These are phyloP conservation scores for Bombardia bombarda DNA, from an alignment of 495 filamentous ascomycete species.

Conservation along the genomic window DNA sequence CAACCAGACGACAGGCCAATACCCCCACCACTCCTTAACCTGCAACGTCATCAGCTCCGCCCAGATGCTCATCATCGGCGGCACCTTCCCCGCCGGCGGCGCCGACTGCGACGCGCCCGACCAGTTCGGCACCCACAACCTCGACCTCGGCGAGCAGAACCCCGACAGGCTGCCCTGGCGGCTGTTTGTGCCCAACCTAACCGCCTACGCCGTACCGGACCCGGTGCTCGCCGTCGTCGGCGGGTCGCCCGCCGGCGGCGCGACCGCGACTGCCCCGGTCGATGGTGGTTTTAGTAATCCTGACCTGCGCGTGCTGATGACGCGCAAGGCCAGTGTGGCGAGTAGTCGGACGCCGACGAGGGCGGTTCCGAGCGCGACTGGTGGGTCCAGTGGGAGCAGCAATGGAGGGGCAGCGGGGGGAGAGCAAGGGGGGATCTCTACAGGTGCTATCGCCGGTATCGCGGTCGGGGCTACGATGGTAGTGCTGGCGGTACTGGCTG, in stretches of 20 bases:
- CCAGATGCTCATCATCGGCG: slow-evolving; percentile 16
- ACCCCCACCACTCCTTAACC: slow-evolving; percentile 8
- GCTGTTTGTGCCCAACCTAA: slow-evolving; percentile 8
- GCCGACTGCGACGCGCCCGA: slow-evolving; percentile 9
- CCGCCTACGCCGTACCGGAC: slow-evolving; percentile 11
- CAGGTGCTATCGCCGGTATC: slow-evolving; percentile 13
- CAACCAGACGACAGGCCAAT: slow-evolving; percentile 8
- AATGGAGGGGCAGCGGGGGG: no score
- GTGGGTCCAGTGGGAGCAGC: no score
- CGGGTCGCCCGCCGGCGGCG: slow-evolving; percentile 7
- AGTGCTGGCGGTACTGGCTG: not conserved
- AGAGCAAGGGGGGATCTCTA: no score
- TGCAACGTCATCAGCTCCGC: slow-evolving; percentile 15
- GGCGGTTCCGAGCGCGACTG: slow-evolving; percentile 1
- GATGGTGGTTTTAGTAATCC: slow-evolving; percentile 10
- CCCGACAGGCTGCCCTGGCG: slow-evolving; percentile 8
- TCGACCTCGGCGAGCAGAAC: slow-evolving; percentile 12
- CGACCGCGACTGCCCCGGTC: slow-evolving; percentile 3
- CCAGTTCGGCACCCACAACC: slow-evolving; percentile 11
- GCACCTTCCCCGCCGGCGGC: slow-evolving; percentile 9
- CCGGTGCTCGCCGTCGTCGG: slow-evolving; percentile 8
- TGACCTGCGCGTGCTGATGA: slow-evolving; percentile 12
- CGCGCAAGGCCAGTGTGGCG: slow-evolving; percentile 4
- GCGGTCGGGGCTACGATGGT: slow-evolving; percentile 3
- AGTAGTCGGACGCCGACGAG: slow-evolving; percentile 6